phyloP scores from a whole-genome alignment of 768 basidiomycete genomes.

The Mycena filopes region DNA sequence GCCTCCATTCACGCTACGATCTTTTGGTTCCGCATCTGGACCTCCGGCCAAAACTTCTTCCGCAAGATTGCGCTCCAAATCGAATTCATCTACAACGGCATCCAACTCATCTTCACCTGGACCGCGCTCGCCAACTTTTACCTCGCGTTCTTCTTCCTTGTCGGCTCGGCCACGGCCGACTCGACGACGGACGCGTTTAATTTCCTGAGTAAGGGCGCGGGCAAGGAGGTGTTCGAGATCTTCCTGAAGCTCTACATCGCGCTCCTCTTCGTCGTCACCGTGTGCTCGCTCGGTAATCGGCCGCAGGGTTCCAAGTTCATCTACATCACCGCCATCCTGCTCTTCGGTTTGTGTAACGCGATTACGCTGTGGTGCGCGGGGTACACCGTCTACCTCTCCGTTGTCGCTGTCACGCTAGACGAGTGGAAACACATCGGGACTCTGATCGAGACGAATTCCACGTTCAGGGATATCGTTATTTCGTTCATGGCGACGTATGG shows the following conservation, averaged over 20 bases:
- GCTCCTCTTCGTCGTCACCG: constrained; percentile 81
- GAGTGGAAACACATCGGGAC: constrained; percentile 80
- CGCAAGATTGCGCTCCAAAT: constrained; percentile 83
- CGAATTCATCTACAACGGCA: constrained; percentile 91
- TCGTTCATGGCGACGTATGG: constrained; percentile 83
- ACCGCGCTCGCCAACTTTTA: constrained; percentile 94
- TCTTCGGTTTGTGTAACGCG: constrained; percentile 82
- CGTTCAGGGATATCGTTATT: constrained; percentile 87
- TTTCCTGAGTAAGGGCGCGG: constrained; percentile 79
- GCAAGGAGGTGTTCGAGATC: constrained; percentile 78
- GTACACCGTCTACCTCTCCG: constrained; percentile 88
- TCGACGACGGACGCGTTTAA: constrained; percentile 77
- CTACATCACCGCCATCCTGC: constrained; percentile 77
- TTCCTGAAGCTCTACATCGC: constrained; percentile 87
- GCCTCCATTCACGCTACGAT: constrained; percentile 93
- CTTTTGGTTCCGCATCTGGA: constrained; percentile 90
- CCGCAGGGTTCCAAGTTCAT: constrained; percentile 93
- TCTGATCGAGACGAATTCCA: constrained; percentile 70
- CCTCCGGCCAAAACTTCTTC: constrained; percentile 90
- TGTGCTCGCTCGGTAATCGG: constrained; percentile 92
- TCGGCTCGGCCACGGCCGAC: constrained; percentile 78
- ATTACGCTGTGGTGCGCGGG: constrained; percentile 91
- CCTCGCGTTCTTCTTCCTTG: constrained; percentile 92
- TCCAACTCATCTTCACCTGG: constrained; percentile 95
- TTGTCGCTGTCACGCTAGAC: constrained; percentile 70